phyloP scores from a whole-genome alignment of 2,329 filamentous ascomycete genomes.

The Malbranchea cinnamomea region DNA sequence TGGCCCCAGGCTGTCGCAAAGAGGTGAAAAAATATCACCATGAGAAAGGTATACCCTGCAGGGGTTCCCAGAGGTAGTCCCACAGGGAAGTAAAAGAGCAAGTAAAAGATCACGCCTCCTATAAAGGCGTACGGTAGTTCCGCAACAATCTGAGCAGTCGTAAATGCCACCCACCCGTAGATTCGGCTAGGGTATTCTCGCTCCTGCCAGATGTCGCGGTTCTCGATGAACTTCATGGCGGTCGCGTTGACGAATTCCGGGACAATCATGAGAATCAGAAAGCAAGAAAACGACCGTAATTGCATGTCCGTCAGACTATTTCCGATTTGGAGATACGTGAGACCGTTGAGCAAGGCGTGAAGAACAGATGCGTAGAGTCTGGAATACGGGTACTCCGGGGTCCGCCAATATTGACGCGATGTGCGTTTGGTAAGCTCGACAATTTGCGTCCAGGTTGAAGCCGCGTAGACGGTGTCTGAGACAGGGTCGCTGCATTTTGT shows the following conservation, averaged over 20 bases:
- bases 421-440: conserved; percentile 50
- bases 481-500: conserved; percentile 18
- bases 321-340: conserved; percentile 55
- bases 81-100: conserved; percentile 56
- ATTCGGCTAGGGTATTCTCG: conserved; percentile 55
- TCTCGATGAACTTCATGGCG: conserved; percentile 55
- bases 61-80: conserved; percentile 50
- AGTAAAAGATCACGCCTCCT: conserved; percentile 47
- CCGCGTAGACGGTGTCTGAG: conserved; percentile 41
- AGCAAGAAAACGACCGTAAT: conserved; percentile 51
- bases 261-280: conserved; percentile 46
- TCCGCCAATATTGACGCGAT: conserved; percentile 56
- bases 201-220: conserved; percentile 52
- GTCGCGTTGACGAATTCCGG: conserved; percentile 55
- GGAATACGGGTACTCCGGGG: conserved; percentile 57
- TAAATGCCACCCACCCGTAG: conserved; percentile 58
- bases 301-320: conserved; percentile 48
- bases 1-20: conserved; percentile 60
- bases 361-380: conserved; percentile 55
- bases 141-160: conserved; percentile 49
- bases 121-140: conserved; percentile 54
- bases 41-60: conserved; percentile 56
- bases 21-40: conserved; percentile 57
- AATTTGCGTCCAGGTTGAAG: conserved; percentile 45
- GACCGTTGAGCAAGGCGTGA: conserved; percentile 56